Conservation (phyloP, 139 green algal species). For the Ettlia oleoabundans region DNA sequence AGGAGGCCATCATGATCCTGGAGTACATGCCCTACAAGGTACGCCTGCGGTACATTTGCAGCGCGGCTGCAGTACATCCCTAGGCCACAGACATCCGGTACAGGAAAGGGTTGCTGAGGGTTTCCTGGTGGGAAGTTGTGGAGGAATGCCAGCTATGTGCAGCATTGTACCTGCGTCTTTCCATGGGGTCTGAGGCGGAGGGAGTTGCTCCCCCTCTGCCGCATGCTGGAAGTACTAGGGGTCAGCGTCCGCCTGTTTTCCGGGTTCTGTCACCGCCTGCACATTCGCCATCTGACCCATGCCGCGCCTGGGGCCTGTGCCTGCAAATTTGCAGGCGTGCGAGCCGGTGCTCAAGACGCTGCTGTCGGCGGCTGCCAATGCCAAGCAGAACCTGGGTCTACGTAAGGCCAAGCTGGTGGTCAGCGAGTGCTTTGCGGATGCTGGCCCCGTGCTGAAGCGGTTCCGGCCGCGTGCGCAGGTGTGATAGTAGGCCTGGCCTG, state of each 20-base stretch:
- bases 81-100: background rate
- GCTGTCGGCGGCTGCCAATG: constrained; percentile 90
- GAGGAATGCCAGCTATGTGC: too few species aligned
- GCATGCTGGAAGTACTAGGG: too few species aligned
- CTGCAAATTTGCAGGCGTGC: constrained; percentile 26
- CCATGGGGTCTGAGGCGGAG: too few species aligned
- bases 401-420: constrained; percentile 89
- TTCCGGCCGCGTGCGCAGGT: constrained; percentile 77
- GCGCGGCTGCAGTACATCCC: background rate
- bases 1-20: constrained; percentile 93
- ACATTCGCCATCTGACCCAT: too few species aligned
- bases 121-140: too few species aligned
- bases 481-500: background rate
- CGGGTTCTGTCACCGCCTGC: too few species aligned
- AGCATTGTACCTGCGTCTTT: too few species aligned
- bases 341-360: constrained; percentile 71
- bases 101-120: too few species aligned
- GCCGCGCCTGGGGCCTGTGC: too few species aligned
- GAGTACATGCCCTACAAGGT: constrained; percentile 95
- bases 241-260: too few species aligned
- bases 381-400: constrained; percentile 94
- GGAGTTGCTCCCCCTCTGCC: too few species aligned
- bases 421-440: constrained; percentile 81
- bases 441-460: constrained; percentile 85
- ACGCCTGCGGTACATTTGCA: constrained; percentile 17